These are phyloP conservation scores for Brassica balearica DNA, from an alignment of 441 rosid genomes.

Conservation along the genomic window DNA sequence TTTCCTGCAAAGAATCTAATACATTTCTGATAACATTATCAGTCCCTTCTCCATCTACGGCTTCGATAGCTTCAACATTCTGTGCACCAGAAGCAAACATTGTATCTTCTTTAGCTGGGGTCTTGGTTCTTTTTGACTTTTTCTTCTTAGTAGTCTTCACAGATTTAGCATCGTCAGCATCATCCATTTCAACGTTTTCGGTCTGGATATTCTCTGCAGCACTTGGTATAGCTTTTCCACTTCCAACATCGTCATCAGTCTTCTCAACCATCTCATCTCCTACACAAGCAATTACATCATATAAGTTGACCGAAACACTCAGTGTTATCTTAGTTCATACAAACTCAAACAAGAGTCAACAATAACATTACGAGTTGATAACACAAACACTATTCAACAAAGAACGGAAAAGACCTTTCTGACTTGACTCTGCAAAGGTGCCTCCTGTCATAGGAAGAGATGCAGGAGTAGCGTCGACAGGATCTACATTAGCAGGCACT, in stretches of 20 bases:
- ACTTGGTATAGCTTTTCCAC: slow-evolving; percentile 24
- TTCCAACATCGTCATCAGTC: slow-evolving; percentile 15
- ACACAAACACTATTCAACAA: background rate
- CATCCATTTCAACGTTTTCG: slow-evolving; percentile 8
- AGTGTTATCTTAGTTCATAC: background rate
- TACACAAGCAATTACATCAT: slow-evolving; percentile 15
- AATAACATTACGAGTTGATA: background rate
- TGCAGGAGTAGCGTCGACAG: slow-evolving; percentile 23
- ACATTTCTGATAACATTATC: slow-evolving; percentile 40
- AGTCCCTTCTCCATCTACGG: slow-evolving; percentile 33
- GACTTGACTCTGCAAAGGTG: background rate
- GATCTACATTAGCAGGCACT: slow-evolving; percentile 20
- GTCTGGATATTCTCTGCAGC: slow-evolving; percentile 10
- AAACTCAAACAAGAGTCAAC: slow-evolving; percentile 17
- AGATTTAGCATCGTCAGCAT: slow-evolving; percentile 26
- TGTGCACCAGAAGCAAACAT: slow-evolving; percentile 17
- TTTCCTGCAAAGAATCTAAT: slow-evolving; percentile 40
- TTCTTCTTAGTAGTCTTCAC: slow-evolving; percentile 35
- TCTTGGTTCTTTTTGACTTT: slow-evolving; percentile 29
- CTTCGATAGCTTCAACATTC: slow-evolving; percentile 24
- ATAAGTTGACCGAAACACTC: slow-evolving; percentile 1
- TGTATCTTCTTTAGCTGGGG: slow-evolving; percentile 18
- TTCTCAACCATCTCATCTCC: slow-evolving; percentile 12
- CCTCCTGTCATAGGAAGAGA: background rate
- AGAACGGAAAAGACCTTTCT: slow-evolving; percentile 2